phyloP scores from a whole-genome alignment of 2,329 filamentous ascomycete genomes.

The Mariannaea sp. region DNA sequence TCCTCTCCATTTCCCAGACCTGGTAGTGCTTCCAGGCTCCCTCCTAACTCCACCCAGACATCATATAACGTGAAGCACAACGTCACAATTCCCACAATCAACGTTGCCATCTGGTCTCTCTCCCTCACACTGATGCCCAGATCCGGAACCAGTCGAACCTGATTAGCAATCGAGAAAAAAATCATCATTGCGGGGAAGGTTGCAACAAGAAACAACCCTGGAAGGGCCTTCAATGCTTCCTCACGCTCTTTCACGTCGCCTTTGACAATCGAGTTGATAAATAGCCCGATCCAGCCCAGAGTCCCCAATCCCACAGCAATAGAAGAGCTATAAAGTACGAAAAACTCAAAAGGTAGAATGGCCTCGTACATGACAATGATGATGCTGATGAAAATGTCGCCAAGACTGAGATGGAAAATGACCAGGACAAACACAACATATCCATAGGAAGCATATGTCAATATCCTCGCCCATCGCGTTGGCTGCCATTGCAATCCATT shows the following conservation, averaged over 20 bases:
- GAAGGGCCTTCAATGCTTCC: not conserved
- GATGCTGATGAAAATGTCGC: not conserved
- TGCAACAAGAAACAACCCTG: not conserved
- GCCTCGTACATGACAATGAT: constrained; percentile 1
- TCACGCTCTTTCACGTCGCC: not conserved
- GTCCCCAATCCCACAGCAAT: not conserved
- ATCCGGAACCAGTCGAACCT: constrained; percentile 3
- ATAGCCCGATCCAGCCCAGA: not conserved
- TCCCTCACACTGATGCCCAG: constrained; percentile 11
- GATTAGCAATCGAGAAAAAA: not conserved
- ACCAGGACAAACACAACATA: constrained; percentile 1
- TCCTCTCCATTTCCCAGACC: too few relatives aligned
- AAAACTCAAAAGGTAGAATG: not conserved
- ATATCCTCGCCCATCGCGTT: not conserved
- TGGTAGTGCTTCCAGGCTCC: too few relatives aligned
- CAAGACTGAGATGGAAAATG: constrained; percentile 3
- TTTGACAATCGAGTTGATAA: not conserved
- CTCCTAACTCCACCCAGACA: not conserved
- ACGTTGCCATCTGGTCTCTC: constrained; percentile 14
- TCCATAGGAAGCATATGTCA: not conserved
- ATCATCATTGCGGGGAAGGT: not conserved
- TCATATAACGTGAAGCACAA: constrained; percentile 3
- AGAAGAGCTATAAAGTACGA: not conserved
- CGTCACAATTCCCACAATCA: constrained; percentile 9
- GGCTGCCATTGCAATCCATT: not conserved